These are phyloP conservation scores for Plasmopara halstedii DNA, from an alignment of 352 stramenopile species.

Conservation along the genomic window DNA sequence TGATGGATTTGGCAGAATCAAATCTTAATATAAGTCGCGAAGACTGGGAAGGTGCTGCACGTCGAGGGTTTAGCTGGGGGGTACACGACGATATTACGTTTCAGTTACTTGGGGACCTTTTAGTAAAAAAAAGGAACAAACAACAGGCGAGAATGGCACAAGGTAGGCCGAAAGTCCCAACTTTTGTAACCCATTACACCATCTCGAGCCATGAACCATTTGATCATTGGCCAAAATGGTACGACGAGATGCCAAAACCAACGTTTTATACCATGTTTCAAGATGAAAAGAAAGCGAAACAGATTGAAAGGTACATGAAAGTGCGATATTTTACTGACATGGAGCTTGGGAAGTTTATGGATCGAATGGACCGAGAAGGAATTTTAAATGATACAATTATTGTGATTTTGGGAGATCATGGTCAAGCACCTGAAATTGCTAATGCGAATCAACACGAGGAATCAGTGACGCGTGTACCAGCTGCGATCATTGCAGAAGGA, in stretches of 20 bases:
- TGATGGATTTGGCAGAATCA: conserved; percentile 3
- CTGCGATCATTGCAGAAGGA: conserved; percentile 4
- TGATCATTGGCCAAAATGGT: conserved; percentile 5
- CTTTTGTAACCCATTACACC: conserved; percentile 3
- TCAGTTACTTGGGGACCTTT: conserved; percentile 2
- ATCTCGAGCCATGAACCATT: conserved; percentile 1
- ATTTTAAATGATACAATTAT: conserved; percentile 6
- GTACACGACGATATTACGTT: conserved; percentile 5
- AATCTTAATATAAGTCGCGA: neutral
- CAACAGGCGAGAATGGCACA: conserved; percentile 1
- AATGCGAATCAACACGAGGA: conserved; percentile 2
- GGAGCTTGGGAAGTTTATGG: conserved; percentile 6
- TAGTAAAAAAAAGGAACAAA: conserved; percentile 5
- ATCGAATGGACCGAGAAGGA: neutral
- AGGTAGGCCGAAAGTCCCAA: neutral
- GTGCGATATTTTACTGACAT: conserved; percentile 5
- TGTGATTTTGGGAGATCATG: conserved; percentile 4
- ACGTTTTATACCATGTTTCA: neutral
- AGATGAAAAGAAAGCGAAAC: neutral
- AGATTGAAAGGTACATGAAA: conserved; percentile 3
- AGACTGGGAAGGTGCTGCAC: neutral
- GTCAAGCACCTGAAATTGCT: conserved; percentile 3
- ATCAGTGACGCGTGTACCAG: conserved; percentile 3
- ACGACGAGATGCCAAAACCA: neutral
- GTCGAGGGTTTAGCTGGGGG: conserved; percentile 1